Conservation (phyloP, 805 yeast genomes). For the Cyberlindnera mississippiensis region DNA sequence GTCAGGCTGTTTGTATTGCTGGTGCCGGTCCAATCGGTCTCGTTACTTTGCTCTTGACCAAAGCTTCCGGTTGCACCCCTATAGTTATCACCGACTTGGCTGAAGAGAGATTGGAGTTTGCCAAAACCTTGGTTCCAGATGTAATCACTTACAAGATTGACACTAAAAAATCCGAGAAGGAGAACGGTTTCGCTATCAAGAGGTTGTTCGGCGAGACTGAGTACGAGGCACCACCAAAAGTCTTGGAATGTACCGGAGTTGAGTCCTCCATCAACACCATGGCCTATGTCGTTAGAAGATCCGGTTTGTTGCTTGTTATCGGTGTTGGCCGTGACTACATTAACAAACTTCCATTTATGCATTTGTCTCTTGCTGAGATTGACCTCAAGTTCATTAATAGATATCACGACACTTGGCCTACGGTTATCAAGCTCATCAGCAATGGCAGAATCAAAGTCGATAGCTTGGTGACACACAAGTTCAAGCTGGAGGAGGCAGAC, state of each 20-base stretch:
- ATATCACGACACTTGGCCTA: slow-evolving; percentile 55
- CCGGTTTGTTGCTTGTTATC: slow-evolving; percentile 44
- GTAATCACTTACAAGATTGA: slow-evolving; percentile 42
- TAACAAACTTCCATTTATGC: slow-evolving; percentile 52
- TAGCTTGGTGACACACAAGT: slow-evolving; percentile 46
- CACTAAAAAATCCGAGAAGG: slow-evolving; percentile 28
- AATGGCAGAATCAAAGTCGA: slow-evolving; percentile 42
- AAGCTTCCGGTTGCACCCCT: slow-evolving; percentile 52
- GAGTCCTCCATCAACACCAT: slow-evolving; percentile 45
- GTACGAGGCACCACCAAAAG: slow-evolving; percentile 38
- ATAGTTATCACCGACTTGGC: slow-evolving; percentile 47
- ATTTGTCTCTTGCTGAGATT: slow-evolving; percentile 47
- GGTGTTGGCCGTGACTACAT: slow-evolving; percentile 48
- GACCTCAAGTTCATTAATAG: slow-evolving; percentile 49
- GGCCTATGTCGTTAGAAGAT: slow-evolving; percentile 43
- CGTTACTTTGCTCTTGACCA: slow-evolving; percentile 42
- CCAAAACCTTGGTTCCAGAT: slow-evolving; percentile 42
- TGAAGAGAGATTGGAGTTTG: slow-evolving; percentile 41
- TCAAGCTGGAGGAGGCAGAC: slow-evolving; percentile 42
- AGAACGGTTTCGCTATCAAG: slow-evolving; percentile 38
- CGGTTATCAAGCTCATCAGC: slow-evolving; percentile 45
- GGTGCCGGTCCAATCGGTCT: slow-evolving; percentile 65
- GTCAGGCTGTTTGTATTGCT: slow-evolving; percentile 43
- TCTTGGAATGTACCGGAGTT: slow-evolving; percentile 53
- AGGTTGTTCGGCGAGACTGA: slow-evolving; percentile 34